Evolutionary conservation across 306 rosid genomes (phyloP).

Genomic region (Prunus persica): Prunus_persica_NCBIv2 NC_034010.1:23735001-23735500

Average conservation of each 20-base stretch:
- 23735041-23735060: no score
- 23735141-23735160: slow-evolving; percentile 34
- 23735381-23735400: slow-evolving; percentile 41
- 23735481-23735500: slow-evolving; percentile 78
- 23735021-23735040: no score
- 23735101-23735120: background rate
- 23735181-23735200: slow-evolving; percentile 25
- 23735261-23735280: slow-evolving; percentile 77
- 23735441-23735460: slow-evolving; percentile 48
- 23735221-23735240: slow-evolving; percentile 66
- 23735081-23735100: background rate
- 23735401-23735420: slow-evolving; percentile 7
- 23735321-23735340: slow-evolving; percentile 6
- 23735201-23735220: slow-evolving; percentile 27
- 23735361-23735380: slow-evolving; percentile 34
- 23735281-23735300: slow-evolving; percentile 21
- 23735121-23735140: background rate
- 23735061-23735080: background rate
- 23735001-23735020: no score
- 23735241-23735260: slow-evolving; percentile 24
- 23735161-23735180: background rate
- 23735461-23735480: slow-evolving; percentile 26
- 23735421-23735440: background rate
- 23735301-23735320: background rate
- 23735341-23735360: slow-evolving; percentile 57